A percentile compares a stretch with the other conserved stretches of the same genome.
These are phyloP conservation scores for Hymenoscyphus repandus DNA, from an alignment of 2,329 filamentous ascomycete genomes.

Conservation along the genomic window DNA sequence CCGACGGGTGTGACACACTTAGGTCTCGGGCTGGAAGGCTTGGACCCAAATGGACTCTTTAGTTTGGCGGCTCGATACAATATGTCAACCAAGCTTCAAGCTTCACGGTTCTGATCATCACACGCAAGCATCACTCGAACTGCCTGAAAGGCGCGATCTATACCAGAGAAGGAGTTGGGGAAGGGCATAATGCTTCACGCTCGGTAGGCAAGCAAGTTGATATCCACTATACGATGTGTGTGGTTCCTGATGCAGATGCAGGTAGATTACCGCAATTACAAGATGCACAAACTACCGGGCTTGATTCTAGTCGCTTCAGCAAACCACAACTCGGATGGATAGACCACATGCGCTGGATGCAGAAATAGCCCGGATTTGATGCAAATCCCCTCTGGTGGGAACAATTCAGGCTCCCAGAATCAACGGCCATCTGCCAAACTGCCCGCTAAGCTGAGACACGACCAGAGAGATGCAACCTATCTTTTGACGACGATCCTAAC, in stretches of 20 bases:
- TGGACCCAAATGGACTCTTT: background rate
- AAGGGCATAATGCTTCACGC: background rate
- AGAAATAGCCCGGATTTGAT: background rate
- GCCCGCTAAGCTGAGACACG: background rate
- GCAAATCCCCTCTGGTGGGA: background rate
- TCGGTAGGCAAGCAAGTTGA: background rate
- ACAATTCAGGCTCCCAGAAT: background rate
- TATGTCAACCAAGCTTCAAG: no score
- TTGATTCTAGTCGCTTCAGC: slow-evolving; percentile 1
- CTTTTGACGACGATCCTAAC: background rate
- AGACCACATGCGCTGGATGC: background rate
- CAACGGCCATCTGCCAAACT: background rate
- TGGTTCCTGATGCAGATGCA: slow-evolving; percentile 1
- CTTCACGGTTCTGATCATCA: no score
- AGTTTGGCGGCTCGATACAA: no score
- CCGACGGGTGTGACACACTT: slow-evolving; percentile 1
- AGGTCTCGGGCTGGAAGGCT: background rate
- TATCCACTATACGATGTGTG: background rate
- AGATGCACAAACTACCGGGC: slow-evolving; percentile 1
- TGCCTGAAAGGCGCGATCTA: no score
- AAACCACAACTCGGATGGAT: background rate
- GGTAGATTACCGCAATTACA: background rate
- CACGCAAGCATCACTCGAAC: no score
- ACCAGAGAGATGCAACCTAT: background rate
- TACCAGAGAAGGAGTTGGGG: no score